A percentile compares a stretch with the other conserved stretches of the same genome.
Evolutionary conservation across 177 flowering plant species (phyloP).

Genomic region (Vitis hybrid): DNA sequence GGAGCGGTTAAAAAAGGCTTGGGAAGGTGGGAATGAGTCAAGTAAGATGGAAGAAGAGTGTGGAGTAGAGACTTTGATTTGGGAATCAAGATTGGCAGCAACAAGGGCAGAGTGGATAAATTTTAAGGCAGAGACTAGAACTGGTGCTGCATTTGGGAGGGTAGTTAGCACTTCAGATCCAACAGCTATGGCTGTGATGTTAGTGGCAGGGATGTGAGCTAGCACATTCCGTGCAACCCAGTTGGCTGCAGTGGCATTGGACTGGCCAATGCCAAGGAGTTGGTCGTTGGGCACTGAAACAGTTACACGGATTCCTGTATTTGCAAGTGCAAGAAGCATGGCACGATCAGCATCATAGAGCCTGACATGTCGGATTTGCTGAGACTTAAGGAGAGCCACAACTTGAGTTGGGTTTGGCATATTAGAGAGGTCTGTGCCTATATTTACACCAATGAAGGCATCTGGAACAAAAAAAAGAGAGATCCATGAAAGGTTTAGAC

Average conservation of each 20-base stretch:
- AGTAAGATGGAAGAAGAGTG: constrained; percentile 75
- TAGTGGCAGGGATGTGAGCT: constrained; percentile 73
- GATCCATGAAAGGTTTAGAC: not conserved
- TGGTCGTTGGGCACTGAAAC: constrained; percentile 78
- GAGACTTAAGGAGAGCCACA: constrained; percentile 77
- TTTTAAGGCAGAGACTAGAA: constrained; percentile 65
- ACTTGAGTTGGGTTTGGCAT: constrained; percentile 87
- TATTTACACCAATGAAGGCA: constrained; percentile 78
- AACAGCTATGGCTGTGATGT: constrained; percentile 79
- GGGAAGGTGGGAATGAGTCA: constrained; percentile 90
- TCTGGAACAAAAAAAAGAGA: constrained; percentile 33
- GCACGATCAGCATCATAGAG: constrained; percentile 77
- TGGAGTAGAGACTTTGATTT: constrained; percentile 77
- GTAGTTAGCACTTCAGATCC: constrained; percentile 77
- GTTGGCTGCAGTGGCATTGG: constrained; percentile 81
- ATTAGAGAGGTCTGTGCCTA: constrained; percentile 71
- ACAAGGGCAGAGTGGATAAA: constrained; percentile 81
- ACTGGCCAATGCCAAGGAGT: constrained; percentile 79
- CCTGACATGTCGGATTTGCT: constrained; percentile 67
- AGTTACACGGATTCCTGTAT: constrained; percentile 66
- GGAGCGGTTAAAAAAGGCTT: constrained; percentile 82
- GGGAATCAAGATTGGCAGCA: constrained; percentile 69
- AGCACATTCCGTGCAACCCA: constrained; percentile 77
- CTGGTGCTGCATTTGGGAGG: constrained; percentile 79
- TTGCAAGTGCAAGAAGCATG: constrained; percentile 79